A percentile compares a stretch with the other conserved stretches of the same genome.
These are phyloP conservation scores for Candida sakaeoensis DNA, from an alignment of 805 yeast genomes.

Conservation along the genomic window DNA sequence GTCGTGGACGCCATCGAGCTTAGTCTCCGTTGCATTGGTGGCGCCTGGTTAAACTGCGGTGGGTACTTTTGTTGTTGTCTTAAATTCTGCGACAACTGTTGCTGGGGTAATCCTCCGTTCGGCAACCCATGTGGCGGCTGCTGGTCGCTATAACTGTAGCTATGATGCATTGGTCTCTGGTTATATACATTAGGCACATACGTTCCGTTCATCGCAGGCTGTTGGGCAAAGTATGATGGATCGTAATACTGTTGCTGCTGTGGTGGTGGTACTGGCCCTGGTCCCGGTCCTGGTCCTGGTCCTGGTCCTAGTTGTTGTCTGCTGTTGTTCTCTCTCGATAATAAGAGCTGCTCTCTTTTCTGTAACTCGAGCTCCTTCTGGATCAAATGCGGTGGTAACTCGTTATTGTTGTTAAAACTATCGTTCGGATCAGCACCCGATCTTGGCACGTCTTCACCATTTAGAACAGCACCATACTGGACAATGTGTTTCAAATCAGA, in stretches of 20 bases:
- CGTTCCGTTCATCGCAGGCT: not conserved
- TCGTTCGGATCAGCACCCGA: not conserved
- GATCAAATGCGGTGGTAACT: conserved; percentile 13
- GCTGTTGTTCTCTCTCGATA: conserved; percentile 16
- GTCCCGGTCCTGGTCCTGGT: not conserved
- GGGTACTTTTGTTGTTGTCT: conserved; percentile 16
- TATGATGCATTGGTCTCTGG: conserved; percentile 7
- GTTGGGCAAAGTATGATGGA: conserved; percentile 8
- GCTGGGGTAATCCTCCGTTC: conserved; percentile 23
- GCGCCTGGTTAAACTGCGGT: conserved; percentile 9
- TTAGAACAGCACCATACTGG: conserved; percentile 31
- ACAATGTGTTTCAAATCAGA: conserved; percentile 38
- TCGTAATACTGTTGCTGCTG: conserved; percentile 8
- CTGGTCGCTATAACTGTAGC: conserved; percentile 28
- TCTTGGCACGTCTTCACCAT: conserved; percentile 19
- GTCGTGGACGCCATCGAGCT: conserved; percentile 7
- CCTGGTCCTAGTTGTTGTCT: not conserved
- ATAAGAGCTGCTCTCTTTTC: conserved; percentile 24
- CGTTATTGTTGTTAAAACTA: conserved; percentile 4
- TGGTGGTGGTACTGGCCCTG: conserved; percentile 4
- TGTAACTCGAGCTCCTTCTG: conserved; percentile 24
- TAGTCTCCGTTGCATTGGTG: conserved; percentile 8
- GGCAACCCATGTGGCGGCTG: conserved; percentile 32
- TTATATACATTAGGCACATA: conserved; percentile 1
- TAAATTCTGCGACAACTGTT: conserved; percentile 22